Percentiles rank a stretch among this genome's conserved stretches.
phyloP scores from a whole-genome alignment of 345 rosid genomes.

The Mallotus nudiflorus region DNA sequence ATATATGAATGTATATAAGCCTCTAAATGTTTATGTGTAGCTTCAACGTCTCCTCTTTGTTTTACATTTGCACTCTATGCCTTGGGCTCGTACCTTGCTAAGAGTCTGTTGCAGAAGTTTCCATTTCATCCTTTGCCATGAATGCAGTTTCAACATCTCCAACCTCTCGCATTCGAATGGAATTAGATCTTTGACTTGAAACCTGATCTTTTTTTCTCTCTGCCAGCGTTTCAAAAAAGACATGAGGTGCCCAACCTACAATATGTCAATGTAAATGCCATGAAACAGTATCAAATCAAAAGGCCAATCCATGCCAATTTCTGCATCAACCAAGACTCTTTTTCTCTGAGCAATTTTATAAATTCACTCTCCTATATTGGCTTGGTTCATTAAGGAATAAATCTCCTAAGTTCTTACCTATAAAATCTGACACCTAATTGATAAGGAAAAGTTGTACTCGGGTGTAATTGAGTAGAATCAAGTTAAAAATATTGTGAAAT shows the following conservation, averaged over 20 bases:
- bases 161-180: background rate
- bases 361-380: too few relatives aligned
- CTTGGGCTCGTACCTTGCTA: background rate
- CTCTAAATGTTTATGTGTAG: background rate
- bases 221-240: constrained; percentile 43
- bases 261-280: background rate
- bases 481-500: too few relatives aligned
- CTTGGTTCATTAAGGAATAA: too few relatives aligned
- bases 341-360: too few relatives aligned
- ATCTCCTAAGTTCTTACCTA: too few relatives aligned
- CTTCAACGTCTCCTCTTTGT: background rate
- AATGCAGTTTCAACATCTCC: background rate
- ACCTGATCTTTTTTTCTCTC: constrained; percentile 27
- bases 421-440: too few relatives aligned
- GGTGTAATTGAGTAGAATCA: too few relatives aligned
- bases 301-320: too few relatives aligned
- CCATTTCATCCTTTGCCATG: background rate
- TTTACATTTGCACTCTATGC: too few relatives aligned
- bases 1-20: background rate
- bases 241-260: constrained; percentile 65
- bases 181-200: constrained; percentile 20
- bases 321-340: too few relatives aligned
- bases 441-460: too few relatives aligned
- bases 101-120: background rate
- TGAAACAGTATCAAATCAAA: too few relatives aligned